Evolutionary conservation across 2,329 filamentous ascomycete genomes (phyloP).

Genomic region (Aspergillus phoenicis): DNA sequence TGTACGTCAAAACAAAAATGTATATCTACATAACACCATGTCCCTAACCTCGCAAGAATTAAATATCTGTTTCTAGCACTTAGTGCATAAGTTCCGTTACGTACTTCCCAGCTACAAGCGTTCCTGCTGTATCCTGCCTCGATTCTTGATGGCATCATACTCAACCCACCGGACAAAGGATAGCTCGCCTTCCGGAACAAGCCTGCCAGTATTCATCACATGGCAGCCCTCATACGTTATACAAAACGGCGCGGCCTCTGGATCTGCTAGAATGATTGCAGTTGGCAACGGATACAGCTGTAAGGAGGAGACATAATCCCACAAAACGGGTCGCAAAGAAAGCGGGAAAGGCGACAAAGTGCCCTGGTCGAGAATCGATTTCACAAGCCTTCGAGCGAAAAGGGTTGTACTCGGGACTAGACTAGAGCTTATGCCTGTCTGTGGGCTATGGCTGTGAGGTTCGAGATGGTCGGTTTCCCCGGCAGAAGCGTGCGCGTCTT

Average conservation of each 20-base stretch:
- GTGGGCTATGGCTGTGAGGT: conserved; percentile 29
- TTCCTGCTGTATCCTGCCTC: conserved; percentile 65
- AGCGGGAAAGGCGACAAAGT: conserved; percentile 85
- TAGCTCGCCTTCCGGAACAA: conserved; percentile 70
- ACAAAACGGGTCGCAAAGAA: conserved; percentile 77
- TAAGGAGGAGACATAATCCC: conserved; percentile 78
- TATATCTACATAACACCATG: not conserved
- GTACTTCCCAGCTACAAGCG: conserved; percentile 49
- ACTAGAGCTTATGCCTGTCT: conserved; percentile 20
- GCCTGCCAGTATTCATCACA: conserved; percentile 85
- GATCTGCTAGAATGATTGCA: conserved; percentile 78
- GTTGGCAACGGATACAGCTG: conserved; percentile 88
- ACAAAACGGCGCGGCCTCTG: conserved; percentile 78
- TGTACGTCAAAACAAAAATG: not conserved
- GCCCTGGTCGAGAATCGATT: conserved; percentile 88
- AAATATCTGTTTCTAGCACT: not conserved
- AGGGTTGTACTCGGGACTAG: conserved; percentile 33
- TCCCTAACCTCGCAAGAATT: not conserved
- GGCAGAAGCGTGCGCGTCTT: conserved; percentile 16
- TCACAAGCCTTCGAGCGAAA: conserved; percentile 76
- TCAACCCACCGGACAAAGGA: conserved; percentile 82
- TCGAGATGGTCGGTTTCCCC: conserved; percentile 30
- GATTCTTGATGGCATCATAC: conserved; percentile 69
- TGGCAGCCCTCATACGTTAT: conserved; percentile 94
- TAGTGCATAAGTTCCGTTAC: not conserved